Conservation (phyloP, 108 stramenopile genomes). For the Aurantiochytrium sp. region DNA sequence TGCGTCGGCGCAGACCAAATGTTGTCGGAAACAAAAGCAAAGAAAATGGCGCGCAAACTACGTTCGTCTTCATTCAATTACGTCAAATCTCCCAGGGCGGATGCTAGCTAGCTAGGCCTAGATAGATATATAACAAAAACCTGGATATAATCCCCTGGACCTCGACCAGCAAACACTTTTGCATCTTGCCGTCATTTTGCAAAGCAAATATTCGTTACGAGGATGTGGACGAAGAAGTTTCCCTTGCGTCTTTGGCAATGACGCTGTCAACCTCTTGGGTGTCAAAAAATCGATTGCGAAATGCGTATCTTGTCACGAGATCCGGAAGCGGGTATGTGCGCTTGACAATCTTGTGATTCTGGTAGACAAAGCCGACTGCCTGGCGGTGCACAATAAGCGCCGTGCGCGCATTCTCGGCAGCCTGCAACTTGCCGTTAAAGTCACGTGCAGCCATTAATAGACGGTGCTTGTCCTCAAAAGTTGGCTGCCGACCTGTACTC, state of each 20-base stretch:
- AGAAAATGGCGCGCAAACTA: no score
- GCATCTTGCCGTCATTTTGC: no score
- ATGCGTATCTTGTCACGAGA: not conserved
- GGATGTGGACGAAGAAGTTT: not conserved
- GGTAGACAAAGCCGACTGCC: conserved; percentile 1
- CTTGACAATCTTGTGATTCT: not conserved
- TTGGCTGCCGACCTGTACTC: not conserved
- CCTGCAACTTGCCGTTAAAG: not conserved
- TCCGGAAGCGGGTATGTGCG: not conserved
- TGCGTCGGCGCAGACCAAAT: no score
- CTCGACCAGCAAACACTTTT: no score
- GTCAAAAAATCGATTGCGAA: not conserved
- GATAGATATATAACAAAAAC: no score
- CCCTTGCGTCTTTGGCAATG: not conserved
- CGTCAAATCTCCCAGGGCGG: no score
- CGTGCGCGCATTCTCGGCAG: not conserved
- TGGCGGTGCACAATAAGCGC: not conserved
- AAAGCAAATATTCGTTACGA: no score
- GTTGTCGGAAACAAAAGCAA: no score
- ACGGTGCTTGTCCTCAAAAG: not conserved
- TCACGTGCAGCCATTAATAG: not conserved
- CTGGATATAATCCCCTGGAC: no score
- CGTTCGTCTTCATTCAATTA: no score
- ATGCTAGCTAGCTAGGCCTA: no score
- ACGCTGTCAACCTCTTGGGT: not conserved